Evolutionary conservation across 2,329 filamentous ascomycete genomes (phyloP), one percentile per base, ranked within the genome.

Genomic region (Ophiosphaerella herpotricha): DNA sequence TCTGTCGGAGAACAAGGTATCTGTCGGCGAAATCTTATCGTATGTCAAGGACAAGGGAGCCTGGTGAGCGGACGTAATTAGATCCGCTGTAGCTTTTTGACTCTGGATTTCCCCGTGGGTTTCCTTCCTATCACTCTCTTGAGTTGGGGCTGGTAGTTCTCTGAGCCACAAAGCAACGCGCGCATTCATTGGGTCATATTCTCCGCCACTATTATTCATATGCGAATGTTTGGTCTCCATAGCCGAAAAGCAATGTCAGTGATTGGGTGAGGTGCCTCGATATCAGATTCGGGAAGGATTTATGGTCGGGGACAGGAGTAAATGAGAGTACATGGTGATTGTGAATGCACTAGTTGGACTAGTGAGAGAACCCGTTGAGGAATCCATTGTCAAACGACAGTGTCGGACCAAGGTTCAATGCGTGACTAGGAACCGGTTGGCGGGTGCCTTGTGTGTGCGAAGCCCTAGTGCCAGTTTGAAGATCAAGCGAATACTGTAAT

Each of bases 21-120:
- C 50, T 1, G 65, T 68, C 2, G 65, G 66, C 21, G 65, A 70
- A 2, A 53, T 9, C 4, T 59, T 50, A 1, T 57, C 46, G 7
- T 47, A 21, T 21, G 18, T 13, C 9, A 5, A 13, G 18, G 11
- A 9, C 13, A 23, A 3, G 6, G 2, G 5, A 4, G 6, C 8
- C 13, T 24, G 18, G 8, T 37, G 43, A 7, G 33, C 26, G 4
- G 53, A 49, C 18, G 53, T 52, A 21, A 18, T 8, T 1, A 11
- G 37, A 6, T 40, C 9, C 7, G 7, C 9, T 2, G 31, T 39
- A 5, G 7, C 23, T 6, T 32, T 38, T 2, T 23, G 14, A 3
- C 23, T 11, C 7, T 16, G 23, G 13, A 13, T 11, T 29, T 29
- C 6, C 11, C 26, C 6, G 6, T 29, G 2, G 7, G 7, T 11